phyloP scores from a whole-genome alignment of 805 yeast genomes.

The Yamadazyma tumulicola region DNA sequence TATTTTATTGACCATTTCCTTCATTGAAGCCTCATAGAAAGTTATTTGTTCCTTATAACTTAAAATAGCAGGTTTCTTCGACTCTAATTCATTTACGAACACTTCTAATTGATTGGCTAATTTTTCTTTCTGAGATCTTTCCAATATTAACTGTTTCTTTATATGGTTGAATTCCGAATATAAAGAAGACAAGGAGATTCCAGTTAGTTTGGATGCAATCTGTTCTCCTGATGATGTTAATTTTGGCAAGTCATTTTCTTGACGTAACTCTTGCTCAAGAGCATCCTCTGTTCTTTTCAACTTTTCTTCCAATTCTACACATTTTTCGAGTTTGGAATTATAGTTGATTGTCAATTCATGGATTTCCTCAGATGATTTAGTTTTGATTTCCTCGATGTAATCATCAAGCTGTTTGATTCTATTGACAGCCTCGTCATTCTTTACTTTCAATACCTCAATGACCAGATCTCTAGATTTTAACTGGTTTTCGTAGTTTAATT shows the following conservation, averaged over 20 bases:
- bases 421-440: slow-evolving; percentile 48
- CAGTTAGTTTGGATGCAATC: slow-evolving; percentile 42
- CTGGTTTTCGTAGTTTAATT: slow-evolving; percentile 36
- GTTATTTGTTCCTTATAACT: slow-evolving; percentile 55
- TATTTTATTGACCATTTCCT: slow-evolving; percentile 47
- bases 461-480: slow-evolving; percentile 55
- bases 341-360: slow-evolving; percentile 33
- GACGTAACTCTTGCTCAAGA: slow-evolving; percentile 34
- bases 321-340: slow-evolving; percentile 29
- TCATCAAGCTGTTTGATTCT: slow-evolving; percentile 54
- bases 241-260: slow-evolving; percentile 37
- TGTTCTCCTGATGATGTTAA: slow-evolving; percentile 56
- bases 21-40: slow-evolving; percentile 56
- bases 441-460: slow-evolving; percentile 50
- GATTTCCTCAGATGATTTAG: slow-evolving; percentile 34
- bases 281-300: slow-evolving; percentile 40
- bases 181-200: slow-evolving; percentile 63
- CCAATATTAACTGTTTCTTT: slow-evolving; percentile 64
- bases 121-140: slow-evolving; percentile 65
- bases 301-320: slow-evolving; percentile 31
- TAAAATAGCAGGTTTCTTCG: slow-evolving; percentile 71
- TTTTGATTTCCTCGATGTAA: slow-evolving; percentile 39
- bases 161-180: slow-evolving; percentile 62
- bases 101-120: slow-evolving; percentile 68
- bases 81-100: slow-evolving; percentile 72